phyloP scores from a whole-genome alignment of 768 basidiomycete species.

The Cantharellus cinnabarinus region DNA sequence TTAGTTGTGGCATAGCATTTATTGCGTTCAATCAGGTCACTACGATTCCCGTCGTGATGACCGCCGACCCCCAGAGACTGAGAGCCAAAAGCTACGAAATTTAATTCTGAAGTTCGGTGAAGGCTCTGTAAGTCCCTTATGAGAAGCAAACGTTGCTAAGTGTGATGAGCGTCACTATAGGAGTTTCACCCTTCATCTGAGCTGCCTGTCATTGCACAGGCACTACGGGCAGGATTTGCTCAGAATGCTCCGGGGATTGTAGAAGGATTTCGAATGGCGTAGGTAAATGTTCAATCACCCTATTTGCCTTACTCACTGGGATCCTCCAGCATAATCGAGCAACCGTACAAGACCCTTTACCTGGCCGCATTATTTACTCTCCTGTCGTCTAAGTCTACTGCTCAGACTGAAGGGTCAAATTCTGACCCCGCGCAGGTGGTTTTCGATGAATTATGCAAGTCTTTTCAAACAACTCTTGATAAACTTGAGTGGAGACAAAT shows the following conservation, averaged over 20 bases:
- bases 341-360: conserved; percentile 83
- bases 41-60: not conserved
- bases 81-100: conserved; percentile 32
- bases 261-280: conserved; percentile 62
- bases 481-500: conserved; percentile 81
- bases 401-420: conserved; percentile 11
- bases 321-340: conserved; percentile 52
- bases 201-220: conserved; percentile 40
- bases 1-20: not conserved
- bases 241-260: conserved; percentile 42
- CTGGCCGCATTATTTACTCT: conserved; percentile 53
- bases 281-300: conserved; percentile 9
- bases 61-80: not conserved
- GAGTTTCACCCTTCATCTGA: conserved; percentile 40
- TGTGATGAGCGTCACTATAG: conserved; percentile 18
- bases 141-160: not conserved
- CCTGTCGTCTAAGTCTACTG: conserved; percentile 1
- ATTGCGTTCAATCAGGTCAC: not conserved
- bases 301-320: conserved; percentile 6
- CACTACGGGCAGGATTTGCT: conserved; percentile 38
- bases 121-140: conserved; percentile 34
- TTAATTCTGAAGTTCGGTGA: conserved; percentile 58
- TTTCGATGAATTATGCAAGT: conserved; percentile 78
- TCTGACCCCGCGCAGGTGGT: conserved; percentile 22
- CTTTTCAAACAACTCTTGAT: conserved; percentile 75